Conservation (phyloP, 139 green algal genomes). For the Chlamydomonas applanata region DNA sequence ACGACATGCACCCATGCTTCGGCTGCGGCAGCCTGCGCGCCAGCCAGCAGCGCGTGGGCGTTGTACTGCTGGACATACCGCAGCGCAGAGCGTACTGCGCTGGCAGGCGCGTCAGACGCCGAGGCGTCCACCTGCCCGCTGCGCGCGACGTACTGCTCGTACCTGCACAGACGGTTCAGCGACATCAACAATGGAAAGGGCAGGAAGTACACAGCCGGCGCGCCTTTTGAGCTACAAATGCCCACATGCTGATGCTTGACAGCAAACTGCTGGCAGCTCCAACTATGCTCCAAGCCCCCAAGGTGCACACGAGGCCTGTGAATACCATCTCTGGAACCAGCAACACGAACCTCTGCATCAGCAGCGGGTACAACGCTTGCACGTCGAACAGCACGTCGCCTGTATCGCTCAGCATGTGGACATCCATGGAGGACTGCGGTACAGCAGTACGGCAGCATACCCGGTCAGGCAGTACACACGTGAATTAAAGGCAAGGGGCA, state of each 20-base stretch:
- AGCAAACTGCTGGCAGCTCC: not conserved
- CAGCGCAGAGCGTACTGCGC: constrained; percentile 46
- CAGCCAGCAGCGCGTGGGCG: constrained; percentile 44
- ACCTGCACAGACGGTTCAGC: constrained; percentile 5
- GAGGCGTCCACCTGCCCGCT: constrained; percentile 20
- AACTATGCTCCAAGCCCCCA: too few relatives aligned
- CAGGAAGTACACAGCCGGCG: too few relatives aligned
- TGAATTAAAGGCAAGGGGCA: too few relatives aligned
- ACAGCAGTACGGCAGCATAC: too few relatives aligned
- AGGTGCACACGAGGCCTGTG: too few relatives aligned
- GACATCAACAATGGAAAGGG: not conserved
- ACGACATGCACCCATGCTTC: constrained; percentile 56
- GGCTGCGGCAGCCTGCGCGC: constrained; percentile 45
- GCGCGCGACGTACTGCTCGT: constrained; percentile 31
- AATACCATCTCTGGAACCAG: too few relatives aligned
- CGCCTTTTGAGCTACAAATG: too few relatives aligned
- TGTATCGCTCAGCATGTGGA: constrained; percentile 28
- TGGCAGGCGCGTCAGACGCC: constrained; percentile 29
- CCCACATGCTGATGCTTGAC: too few relatives aligned
- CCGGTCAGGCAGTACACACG: too few relatives aligned
- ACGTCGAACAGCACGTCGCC: constrained; percentile 37
- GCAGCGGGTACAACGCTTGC: constrained; percentile 11
- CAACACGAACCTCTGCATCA: constrained; percentile 9
- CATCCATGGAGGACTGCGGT: constrained; percentile 1
- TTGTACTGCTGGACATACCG: constrained; percentile 61